These are phyloP conservation scores for Dissoconium aciculare DNA, from an alignment of 2,329 filamentous ascomycete genomes.

Conservation along the genomic window DNA sequence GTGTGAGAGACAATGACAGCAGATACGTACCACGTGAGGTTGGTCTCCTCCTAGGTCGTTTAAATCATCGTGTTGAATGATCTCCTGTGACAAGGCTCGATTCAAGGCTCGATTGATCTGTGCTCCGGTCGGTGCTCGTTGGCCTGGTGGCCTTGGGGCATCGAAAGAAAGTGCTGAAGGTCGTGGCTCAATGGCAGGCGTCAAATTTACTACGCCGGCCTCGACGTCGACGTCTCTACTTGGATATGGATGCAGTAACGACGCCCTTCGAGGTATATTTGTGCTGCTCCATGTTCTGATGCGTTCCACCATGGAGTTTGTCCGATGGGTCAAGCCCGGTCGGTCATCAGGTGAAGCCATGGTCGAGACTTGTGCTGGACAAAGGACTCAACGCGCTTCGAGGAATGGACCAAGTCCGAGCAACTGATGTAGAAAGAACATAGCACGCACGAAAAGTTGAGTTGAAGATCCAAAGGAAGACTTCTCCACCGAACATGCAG, in stretches of 20 bases:
- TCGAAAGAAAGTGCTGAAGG: not conserved
- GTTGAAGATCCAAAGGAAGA: no score
- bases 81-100: not conserved
- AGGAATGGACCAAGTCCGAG: no score
- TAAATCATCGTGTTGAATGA: not conserved
- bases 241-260: not conserved
- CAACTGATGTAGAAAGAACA: no score
- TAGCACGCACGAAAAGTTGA: no score
- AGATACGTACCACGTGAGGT: not conserved
- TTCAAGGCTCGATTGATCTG: not conserved
- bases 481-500: no score
- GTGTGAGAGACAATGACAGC: not conserved
- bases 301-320: not conserved
- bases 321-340: not conserved
- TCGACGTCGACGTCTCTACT: not conserved
- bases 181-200: not conserved
- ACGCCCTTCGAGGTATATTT: no score
- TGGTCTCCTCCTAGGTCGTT: not conserved
- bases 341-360: not conserved
- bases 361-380: not conserved
- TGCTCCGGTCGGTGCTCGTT: not conserved
- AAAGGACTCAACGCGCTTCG: not conserved
- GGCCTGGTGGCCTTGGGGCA: not conserved
- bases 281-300: no score
- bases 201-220: not conserved